Evolutionary conservation across 805 yeast genomes (phyloP).

Genomic region (Myxozyma neglecta): DNA sequence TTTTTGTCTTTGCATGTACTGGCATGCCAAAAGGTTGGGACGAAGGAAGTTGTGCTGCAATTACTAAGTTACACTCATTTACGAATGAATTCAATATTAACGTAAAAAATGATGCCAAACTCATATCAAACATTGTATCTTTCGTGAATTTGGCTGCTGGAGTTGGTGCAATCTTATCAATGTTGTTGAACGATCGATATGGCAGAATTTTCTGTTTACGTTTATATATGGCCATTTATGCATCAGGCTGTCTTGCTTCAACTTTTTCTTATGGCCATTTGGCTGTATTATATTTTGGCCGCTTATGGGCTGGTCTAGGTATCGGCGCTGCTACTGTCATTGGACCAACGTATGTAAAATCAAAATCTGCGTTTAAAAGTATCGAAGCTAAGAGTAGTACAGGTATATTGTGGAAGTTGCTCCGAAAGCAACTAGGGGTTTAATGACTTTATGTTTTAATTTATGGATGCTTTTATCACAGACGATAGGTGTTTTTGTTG

Average conservation of each 20-base stretch:
- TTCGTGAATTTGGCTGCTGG: slow-evolving; percentile 21
- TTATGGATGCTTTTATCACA: slow-evolving; percentile 16
- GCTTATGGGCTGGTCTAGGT: slow-evolving; percentile 18
- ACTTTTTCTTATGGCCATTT: slow-evolving; percentile 10
- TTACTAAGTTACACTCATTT: slow-evolving; percentile 9
- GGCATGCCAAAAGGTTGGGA: slow-evolving; percentile 23
- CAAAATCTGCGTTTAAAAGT: background rate
- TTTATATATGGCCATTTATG: slow-evolving; percentile 7
- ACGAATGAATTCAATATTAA: background rate
- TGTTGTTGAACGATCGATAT: slow-evolving; percentile 9
- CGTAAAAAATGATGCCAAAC: background rate
- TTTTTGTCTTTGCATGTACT: slow-evolving; percentile 15
- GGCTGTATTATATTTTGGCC: slow-evolving; percentile 12
- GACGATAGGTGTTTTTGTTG: slow-evolving; percentile 18
- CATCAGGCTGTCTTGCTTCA: slow-evolving; percentile 14
- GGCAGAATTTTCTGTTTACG: slow-evolving; percentile 14
- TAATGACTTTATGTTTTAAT: slow-evolving; percentile 19
- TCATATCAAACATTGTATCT: slow-evolving; percentile 14
- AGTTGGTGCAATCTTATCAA: slow-evolving; percentile 13
- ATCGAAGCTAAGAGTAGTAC: background rate
- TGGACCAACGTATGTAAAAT: slow-evolving; percentile 12
- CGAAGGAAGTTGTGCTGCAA: slow-evolving; percentile 16
- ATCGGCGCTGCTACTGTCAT: slow-evolving; percentile 17
- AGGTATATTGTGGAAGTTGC: slow-evolving; percentile 23
- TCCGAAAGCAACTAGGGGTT: slow-evolving; percentile 15